Percentiles rank a stretch among this genome's conserved stretches.
phyloP scores from a whole-genome alignment of 2,329 filamentous ascomycete genomes.

The Alternaria atra region DNA sequence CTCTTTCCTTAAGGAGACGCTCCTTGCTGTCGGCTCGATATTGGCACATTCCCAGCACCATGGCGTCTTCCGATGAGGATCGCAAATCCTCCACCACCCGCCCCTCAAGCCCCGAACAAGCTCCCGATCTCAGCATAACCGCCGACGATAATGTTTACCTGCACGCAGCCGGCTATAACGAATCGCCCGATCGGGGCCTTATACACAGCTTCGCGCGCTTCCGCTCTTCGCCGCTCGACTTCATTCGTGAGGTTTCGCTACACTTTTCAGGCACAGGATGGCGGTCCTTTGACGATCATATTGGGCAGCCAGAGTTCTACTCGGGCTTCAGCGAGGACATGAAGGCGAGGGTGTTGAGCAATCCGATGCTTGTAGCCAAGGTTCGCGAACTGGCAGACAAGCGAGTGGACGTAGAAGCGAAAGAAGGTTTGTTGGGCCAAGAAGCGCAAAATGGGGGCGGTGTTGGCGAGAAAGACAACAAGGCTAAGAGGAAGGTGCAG shows the following conservation, averaged over 20 bases:
- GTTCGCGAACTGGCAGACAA: conserved; percentile 79
- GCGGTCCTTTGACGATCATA: conserved; percentile 89
- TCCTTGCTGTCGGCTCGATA: not conserved
- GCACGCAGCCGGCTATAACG: conserved; percentile 55
- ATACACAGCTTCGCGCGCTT: conserved; percentile 89
- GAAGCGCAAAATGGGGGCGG: conserved; percentile 52
- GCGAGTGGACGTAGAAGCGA: conserved; percentile 78
- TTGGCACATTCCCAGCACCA: conserved; percentile 11
- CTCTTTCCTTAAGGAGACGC: conserved; percentile 8
- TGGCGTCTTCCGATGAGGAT: conserved; percentile 28
- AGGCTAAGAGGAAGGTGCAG: conserved; percentile 70
- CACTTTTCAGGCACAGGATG: conserved; percentile 94
- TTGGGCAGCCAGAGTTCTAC: conserved; percentile 95
- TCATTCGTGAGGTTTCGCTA: conserved; percentile 90
- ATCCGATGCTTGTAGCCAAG: conserved; percentile 76
- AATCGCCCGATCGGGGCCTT: conserved; percentile 69
- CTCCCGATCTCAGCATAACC: conserved; percentile 58
- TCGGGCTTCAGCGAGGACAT: conserved; percentile 90
- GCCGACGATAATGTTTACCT: conserved; percentile 56
- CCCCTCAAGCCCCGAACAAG: conserved; percentile 35
- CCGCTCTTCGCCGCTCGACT: conserved; percentile 75
- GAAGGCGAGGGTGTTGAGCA: conserved; percentile 78
- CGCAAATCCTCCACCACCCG: conserved; percentile 18
- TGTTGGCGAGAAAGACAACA: conserved; percentile 63
- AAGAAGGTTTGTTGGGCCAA: conserved; percentile 70